Base-by-base conservation (phyloP, 768 basidiomycete species). In the Tephrocybe rancida region DNA sequence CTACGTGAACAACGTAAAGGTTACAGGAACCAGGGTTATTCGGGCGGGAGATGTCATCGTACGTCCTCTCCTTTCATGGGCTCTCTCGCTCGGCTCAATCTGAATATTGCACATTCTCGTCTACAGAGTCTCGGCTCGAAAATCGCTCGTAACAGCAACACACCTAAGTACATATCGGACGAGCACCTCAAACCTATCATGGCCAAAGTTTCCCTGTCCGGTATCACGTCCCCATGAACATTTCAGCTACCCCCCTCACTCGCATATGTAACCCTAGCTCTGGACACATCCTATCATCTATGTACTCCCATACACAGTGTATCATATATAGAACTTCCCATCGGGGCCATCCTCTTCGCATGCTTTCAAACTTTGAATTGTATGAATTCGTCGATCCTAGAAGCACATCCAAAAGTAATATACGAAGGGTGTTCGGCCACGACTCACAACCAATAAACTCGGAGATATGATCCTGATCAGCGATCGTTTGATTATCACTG, bases 181-280 rank as follows among this genome's bases (percentile, higher is more conserved):
- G 69, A 70, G 32, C 79, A 82, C 46, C 75, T 82, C 30, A 71
- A 64, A 30, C 75, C 79, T 24, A 68, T 82, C 35, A 70, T 77
- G 30, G 77, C 73, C 6, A 71, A 64, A 18, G 68, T 82, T 26
- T 63, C 66, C 16, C 61, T 78, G 10, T 55, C 69, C 18, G 72
- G 74, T 24, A 63, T 69, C 21, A 67, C 60, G 8, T 56, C 48
- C 22, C 25, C 38, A 10, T 58, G 45, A 50, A 44, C 3, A 21
- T 6, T 41, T 49, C 42, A n/a, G 1, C 46, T 6, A n/a, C n/a
- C 18, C 42, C 18, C 22, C 29, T 29, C 16, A 18, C 25, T 35
- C 26, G 34, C 47, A 54, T 54, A 35, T 54, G 53, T 54, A 48
- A 42, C 32, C 7, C 29, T 35, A 25, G 7, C n/a, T 24, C 21